A percentile compares a stretch with the other conserved stretches of the same genome.
These are phyloP conservation scores for Mycena crocata DNA, from an alignment of 768 basidiomycete genomes.

Conservation along the genomic window DNA sequence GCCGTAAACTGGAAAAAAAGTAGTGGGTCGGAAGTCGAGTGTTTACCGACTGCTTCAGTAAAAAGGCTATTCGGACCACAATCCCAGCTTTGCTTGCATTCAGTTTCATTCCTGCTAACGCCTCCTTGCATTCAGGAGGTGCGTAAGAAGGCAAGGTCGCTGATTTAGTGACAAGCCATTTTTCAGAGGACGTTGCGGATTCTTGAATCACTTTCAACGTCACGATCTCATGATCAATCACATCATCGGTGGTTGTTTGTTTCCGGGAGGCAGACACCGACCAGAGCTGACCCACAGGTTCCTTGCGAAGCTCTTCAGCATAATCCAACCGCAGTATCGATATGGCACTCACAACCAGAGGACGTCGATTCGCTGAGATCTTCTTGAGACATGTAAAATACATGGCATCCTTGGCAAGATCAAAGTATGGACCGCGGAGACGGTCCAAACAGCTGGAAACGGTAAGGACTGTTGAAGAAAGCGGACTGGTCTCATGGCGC, in stretches of 20 bases:
- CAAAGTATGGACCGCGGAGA: slow-evolving; percentile 21
- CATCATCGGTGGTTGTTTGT: not conserved
- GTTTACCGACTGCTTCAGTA: not conserved
- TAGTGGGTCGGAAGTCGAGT: not conserved
- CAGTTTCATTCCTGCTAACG: slow-evolving; percentile 12
- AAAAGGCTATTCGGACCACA: slow-evolving; percentile 22
- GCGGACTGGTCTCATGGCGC: slow-evolving; percentile 10
- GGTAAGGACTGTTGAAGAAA: slow-evolving; percentile 13
- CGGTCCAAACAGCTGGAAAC: slow-evolving; percentile 26
- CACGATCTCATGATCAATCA: slow-evolving; percentile 12
- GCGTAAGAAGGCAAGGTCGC: slow-evolving; percentile 8
- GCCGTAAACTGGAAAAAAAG: slow-evolving; percentile 36
- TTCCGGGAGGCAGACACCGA: not conserved
- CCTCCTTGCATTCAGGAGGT: slow-evolving; percentile 5
- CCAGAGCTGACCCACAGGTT: slow-evolving; percentile 8
- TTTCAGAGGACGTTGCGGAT: slow-evolving; percentile 1
- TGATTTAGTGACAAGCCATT: slow-evolving; percentile 22
- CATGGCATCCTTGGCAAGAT: slow-evolving; percentile 21
- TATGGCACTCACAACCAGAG: slow-evolving; percentile 7
- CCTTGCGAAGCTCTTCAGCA: not conserved
- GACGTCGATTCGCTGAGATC: slow-evolving; percentile 11
- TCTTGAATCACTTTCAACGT: not conserved
- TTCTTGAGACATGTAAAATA: slow-evolving; percentile 28
- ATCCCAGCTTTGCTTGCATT: slow-evolving; percentile 20
- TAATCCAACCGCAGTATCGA: not conserved